Evolutionary conservation across 495 filamentous ascomycete genomes (phyloP), one percentile per base, ranked within the genome.

Genomic region (Cairneyella variabilis): DNA sequence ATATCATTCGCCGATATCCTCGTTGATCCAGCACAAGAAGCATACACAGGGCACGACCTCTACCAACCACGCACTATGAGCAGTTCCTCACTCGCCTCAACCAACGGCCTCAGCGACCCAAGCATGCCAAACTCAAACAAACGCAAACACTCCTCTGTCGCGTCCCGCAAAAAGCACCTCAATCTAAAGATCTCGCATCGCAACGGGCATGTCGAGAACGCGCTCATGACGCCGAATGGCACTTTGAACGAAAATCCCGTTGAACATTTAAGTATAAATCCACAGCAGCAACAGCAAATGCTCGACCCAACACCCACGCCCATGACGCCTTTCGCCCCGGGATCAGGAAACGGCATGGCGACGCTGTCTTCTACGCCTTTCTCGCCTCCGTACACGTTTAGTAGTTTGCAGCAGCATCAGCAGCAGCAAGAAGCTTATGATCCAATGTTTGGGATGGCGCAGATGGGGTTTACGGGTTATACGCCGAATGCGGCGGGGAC

Each of bases 361-460:
- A 48, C 64, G 40, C 57, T 72, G 36, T 25, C 63, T n/a, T 45
- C 61, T 10, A 61, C 64, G 44, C 53, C 68, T 7, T 69, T 72
- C 59, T 72, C 73, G 0, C 71, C 72, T 2, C 67, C 65, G 11
- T 74, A 70, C 53, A 63, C 60, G 42, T 72, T 65, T 52, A 62
- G 60, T 7, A 61, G 64, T 14, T 14, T 32, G 14, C 28, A 32
- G 14, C 28, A 32, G 7, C 28, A 32, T 6, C 56, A 53, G 37
- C 64, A 54, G 17, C 32, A 51, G 11, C 54, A 62, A 0, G 58
- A 61, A 22, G 55, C 46, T n/a, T 80, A 76, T 64, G 79, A 82
- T 41, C 74, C 79, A 1, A 82, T 82, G 77, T 82, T 82, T 56
- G 73, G 76, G 9, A 73, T 66, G 11, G 69, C 30, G 67, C 72